These are phyloP conservation scores for Neohortaea acidophila DNA, from an alignment of 495 filamentous ascomycete genomes.

Conservation along the genomic window DNA sequence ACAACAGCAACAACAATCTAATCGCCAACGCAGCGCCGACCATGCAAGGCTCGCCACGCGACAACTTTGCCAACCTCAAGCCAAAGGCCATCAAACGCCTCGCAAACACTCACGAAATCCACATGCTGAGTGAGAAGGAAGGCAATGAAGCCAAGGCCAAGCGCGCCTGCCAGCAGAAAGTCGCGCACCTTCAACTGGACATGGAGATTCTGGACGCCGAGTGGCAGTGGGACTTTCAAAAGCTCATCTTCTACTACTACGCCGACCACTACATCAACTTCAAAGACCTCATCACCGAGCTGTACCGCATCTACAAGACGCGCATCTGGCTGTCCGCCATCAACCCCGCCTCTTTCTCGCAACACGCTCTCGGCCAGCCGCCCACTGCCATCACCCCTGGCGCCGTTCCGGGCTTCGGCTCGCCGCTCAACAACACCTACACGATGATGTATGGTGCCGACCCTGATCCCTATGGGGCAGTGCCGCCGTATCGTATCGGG, in stretches of 20 bases:
- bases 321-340: slow-evolving; percentile 99
- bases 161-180: slow-evolving; percentile 88
- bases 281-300: slow-evolving; percentile 87
- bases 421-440: slow-evolving; percentile 6
- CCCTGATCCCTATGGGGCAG: slow-evolving; percentile 16
- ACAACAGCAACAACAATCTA: slow-evolving; percentile 4
- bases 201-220: slow-evolving; percentile 99
- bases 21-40: slow-evolving; percentile 7
- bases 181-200: slow-evolving; percentile 79
- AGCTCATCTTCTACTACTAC: slow-evolving; percentile 96
- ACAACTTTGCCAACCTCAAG: slow-evolving; percentile 48
- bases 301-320: slow-evolving; percentile 98
- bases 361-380: slow-evolving; percentile 13
- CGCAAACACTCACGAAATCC: slow-evolving; percentile 78
- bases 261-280: slow-evolving; percentile 98
- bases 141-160: slow-evolving; percentile 96
- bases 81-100: slow-evolving; percentile 93
- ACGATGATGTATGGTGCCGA: slow-evolving; percentile 16
- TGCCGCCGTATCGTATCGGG: slow-evolving; percentile 14
- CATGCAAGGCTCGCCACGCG: slow-evolving; percentile 23
- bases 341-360: slow-evolving; percentile 87
- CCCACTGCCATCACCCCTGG: slow-evolving; percentile 18
- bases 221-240: slow-evolving; percentile 99
- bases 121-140: slow-evolving; percentile 80
- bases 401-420: slow-evolving; percentile 4